Percentiles rank a stretch among this genome's conserved stretches.
These are phyloP conservation scores for Bipolaris gigantea DNA, from an alignment of 2,329 filamentous ascomycete genomes.

Conservation along the genomic window DNA sequence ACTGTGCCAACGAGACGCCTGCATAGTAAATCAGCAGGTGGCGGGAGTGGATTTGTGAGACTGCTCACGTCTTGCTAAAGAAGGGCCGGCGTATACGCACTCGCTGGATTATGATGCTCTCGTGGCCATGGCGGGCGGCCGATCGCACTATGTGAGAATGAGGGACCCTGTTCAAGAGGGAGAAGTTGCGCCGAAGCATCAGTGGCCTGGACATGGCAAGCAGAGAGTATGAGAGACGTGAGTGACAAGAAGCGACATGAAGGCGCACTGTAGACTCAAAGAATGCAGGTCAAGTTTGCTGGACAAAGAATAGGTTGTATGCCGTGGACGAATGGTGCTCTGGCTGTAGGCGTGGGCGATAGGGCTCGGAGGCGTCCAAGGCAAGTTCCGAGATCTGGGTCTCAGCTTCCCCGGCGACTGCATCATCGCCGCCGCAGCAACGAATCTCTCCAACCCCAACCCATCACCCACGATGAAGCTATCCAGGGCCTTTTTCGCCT, in stretches of 20 bases:
- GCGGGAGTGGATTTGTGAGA: slow-evolving; percentile 1
- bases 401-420: slow-evolving; percentile 28
- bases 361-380: slow-evolving; percentile 11
- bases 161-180: slow-evolving; percentile 35
- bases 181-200: slow-evolving; percentile 43
- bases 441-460: slow-evolving; percentile 19
- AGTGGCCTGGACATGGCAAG: slow-evolving; percentile 45
- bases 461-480: slow-evolving; percentile 50
- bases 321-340: background rate
- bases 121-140: slow-evolving; percentile 36
- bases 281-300: background rate
- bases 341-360: background rate
- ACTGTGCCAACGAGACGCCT: slow-evolving; percentile 33
- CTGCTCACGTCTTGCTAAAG: slow-evolving; percentile 40
- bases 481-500: slow-evolving; percentile 43
- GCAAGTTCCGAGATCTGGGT: slow-evolving; percentile 18
- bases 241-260: slow-evolving; percentile 23
- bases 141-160: slow-evolving; percentile 28
- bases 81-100: slow-evolving; percentile 48
- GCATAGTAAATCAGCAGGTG: slow-evolving; percentile 10
- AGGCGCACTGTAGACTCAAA: slow-evolving; percentile 5
- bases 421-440: slow-evolving; percentile 30
- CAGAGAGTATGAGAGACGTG: slow-evolving; percentile 18
- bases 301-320: background rate
- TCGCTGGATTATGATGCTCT: slow-evolving; percentile 39